These are phyloP conservation scores for Aspergillus ellipticus DNA, from an alignment of 495 filamentous ascomycete genomes.

Conservation along the genomic window DNA sequence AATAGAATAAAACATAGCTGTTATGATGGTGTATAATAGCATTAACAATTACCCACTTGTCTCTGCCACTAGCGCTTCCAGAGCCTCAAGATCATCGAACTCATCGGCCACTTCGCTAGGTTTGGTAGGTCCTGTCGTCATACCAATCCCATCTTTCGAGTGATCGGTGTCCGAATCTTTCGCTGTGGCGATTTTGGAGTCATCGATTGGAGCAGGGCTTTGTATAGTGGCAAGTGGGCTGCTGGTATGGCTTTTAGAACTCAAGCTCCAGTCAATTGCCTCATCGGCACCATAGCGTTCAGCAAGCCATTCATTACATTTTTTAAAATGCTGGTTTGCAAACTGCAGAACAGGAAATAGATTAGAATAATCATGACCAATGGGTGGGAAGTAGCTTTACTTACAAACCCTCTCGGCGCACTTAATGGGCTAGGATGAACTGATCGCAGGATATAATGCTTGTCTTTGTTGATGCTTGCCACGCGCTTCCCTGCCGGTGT, in stretches of 20 bases:
- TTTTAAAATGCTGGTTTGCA: constrained; percentile 79
- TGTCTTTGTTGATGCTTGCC: constrained; percentile 59
- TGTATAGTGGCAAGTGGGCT: constrained; percentile 11
- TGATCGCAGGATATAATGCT: constrained; percentile 75
- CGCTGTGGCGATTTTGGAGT: neutral
- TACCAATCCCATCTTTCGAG: neutral
- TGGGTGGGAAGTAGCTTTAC: constrained; percentile 11
- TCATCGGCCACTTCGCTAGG: constrained; percentile 24
- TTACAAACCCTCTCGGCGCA: constrained; percentile 68
- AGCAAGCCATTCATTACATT: constrained; percentile 85
- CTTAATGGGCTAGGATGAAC: constrained; percentile 91
- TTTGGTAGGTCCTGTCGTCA: neutral
- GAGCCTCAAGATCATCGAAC: constrained; percentile 39
- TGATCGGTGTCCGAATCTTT: neutral
- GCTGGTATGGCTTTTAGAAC: constrained; percentile 25
- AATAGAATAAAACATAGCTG: neutral
- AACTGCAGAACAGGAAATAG: constrained; percentile 47
- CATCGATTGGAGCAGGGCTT: constrained; percentile 12
- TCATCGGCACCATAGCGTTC: constrained; percentile 69
- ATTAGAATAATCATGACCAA: neutral
- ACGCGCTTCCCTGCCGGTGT: constrained; percentile 73
- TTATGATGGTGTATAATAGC: neutral
- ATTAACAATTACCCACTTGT: neutral
- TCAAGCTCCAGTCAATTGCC: constrained; percentile 85
- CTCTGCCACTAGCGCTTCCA: constrained; percentile 38